Percentiles rank a stretch among this genome's conserved stretches.
These are phyloP conservation scores for Globisporangium takayamanum DNA, from an alignment of 352 stramenopile genomes.

Conservation along the genomic window DNA sequence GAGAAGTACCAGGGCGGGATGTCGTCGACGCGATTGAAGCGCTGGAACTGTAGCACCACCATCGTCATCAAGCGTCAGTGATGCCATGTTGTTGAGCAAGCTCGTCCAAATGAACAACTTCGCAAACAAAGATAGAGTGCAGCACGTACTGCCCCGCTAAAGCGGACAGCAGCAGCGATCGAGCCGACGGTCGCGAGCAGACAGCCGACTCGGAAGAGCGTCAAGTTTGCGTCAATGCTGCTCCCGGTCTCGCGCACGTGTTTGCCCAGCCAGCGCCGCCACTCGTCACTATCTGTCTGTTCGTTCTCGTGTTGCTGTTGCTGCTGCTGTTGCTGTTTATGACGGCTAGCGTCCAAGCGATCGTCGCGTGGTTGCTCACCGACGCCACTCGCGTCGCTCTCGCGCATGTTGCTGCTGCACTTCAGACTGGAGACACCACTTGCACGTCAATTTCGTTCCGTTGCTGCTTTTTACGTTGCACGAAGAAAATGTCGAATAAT, in stretches of 20 bases:
- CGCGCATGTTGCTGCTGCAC: no score
- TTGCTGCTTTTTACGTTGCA: no score
- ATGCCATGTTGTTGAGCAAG: no score
- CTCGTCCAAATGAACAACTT: not conserved
- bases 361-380: no score
- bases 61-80: not conserved
- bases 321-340: slow-evolving; percentile 3
- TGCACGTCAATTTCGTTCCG: no score
- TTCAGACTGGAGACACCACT: no score
- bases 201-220: slow-evolving; percentile 52
- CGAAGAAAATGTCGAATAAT: no score
- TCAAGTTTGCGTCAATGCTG: slow-evolving; percentile 60
- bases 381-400: no score
- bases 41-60: slow-evolving; percentile 22
- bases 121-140: not conserved
- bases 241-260: slow-evolving; percentile 32
- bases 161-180: slow-evolving; percentile 29
- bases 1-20: slow-evolving; percentile 60
- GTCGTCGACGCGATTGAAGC: slow-evolving; percentile 47
- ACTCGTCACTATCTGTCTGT: not conserved
- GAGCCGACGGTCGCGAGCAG: slow-evolving; percentile 40
- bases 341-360: slow-evolving; percentile 21
- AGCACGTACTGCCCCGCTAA: slow-evolving; percentile 47
- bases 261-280: slow-evolving; percentile 25
- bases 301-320: not conserved